Percentiles rank a stretch among this genome's conserved stretches.
phyloP scores from a whole-genome alignment of 495 filamentous ascomycete genomes.

The Daldinia vernicosa region DNA sequence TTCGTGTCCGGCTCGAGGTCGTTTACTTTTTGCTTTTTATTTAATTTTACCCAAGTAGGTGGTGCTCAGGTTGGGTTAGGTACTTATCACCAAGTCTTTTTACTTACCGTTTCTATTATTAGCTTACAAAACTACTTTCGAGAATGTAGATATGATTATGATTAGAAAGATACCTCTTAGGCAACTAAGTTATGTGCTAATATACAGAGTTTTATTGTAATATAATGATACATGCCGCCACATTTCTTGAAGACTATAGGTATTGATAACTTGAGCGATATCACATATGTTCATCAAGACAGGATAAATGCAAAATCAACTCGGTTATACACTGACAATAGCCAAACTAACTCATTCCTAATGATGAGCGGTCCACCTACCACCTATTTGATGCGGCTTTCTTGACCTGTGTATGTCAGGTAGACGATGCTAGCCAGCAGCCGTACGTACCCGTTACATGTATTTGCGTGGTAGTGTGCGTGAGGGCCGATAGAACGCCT shows the following conservation, averaged over 20 bases:
- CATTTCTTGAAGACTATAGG: not conserved
- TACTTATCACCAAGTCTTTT: too few relatives aligned
- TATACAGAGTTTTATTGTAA: not conserved
- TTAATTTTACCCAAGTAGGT: not conserved
- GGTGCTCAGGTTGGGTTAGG: too few relatives aligned
- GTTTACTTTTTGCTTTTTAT: conserved; percentile 1
- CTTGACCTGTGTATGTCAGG: conserved; percentile 1
- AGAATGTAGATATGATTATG: too few relatives aligned
- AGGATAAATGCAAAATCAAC: not conserved
- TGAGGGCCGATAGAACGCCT: not conserved
- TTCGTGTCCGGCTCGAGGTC: not conserved
- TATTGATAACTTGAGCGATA: not conserved
- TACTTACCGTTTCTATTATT: not conserved
- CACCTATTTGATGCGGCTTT: not conserved
- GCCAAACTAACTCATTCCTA: not conserved
- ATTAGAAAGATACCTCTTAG: too few relatives aligned
- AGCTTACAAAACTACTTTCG: too few relatives aligned
- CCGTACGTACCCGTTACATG: conserved; percentile 4
- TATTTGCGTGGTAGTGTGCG: not conserved
- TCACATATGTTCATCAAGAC: not conserved
- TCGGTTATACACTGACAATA: not conserved
- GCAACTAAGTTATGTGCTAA: too few relatives aligned
- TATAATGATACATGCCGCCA: not conserved
- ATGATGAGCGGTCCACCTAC: not conserved
- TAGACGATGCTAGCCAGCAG: conserved; percentile 10